Evolutionary conservation across 1,139 yeast species (phyloP).

Genomic region (Suhomyces wounanorum): DNA sequence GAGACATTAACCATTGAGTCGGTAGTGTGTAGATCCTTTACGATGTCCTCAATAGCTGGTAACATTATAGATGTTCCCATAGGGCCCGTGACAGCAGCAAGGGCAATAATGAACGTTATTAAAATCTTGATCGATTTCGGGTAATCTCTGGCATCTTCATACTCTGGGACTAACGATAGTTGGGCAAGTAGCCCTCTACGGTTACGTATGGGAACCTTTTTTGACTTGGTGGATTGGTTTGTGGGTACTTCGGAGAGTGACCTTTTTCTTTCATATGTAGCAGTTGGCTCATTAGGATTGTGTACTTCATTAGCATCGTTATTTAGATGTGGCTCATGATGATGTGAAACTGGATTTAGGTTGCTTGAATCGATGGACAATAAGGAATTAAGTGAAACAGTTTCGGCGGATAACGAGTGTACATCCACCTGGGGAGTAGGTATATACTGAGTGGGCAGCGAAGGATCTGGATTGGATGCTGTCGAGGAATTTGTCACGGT

Average conservation of each 20-base stretch:
- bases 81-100: slow-evolving; percentile 81
- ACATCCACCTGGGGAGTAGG: background rate
- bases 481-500: background rate
- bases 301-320: background rate
- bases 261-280: background rate
- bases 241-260: background rate
- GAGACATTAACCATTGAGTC: slow-evolving; percentile 69
- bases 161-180: slow-evolving; percentile 68
- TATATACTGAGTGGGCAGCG: background rate
- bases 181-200: slow-evolving; percentile 57
- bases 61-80: slow-evolving; percentile 88
- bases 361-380: slow-evolving; percentile 10
- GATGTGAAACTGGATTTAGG: slow-evolving; percentile 7
- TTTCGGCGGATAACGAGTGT: background rate
- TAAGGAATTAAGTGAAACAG: slow-evolving; percentile 8
- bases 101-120: slow-evolving; percentile 67
- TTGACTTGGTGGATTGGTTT: background rate
- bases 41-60: slow-evolving; percentile 73
- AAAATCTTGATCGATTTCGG: slow-evolving; percentile 49
- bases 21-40: slow-evolving; percentile 54
- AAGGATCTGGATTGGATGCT: background rate
- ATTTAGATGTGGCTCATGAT: background rate
- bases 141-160: slow-evolving; percentile 68
- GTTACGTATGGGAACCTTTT: slow-evolving; percentile 39
- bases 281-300: background rate